A percentile compares a stretch with the other conserved stretches of the same genome.
phyloP scores from a whole-genome alignment of 345 rosid genomes.

The Gossypium rotundifolium region DNA sequence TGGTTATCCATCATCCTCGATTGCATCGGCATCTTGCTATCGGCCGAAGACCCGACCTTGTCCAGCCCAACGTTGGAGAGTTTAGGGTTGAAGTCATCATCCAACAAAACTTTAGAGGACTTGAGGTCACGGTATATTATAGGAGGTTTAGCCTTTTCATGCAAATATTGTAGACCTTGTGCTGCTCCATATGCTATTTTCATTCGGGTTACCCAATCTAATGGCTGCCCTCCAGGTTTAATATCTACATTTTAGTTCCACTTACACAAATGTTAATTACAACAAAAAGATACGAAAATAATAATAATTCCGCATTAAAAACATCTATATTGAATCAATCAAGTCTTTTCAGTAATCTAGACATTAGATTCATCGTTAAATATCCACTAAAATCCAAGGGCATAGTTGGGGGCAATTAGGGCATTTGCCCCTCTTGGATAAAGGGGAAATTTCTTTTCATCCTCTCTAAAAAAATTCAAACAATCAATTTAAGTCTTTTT shows the following conservation, averaged over 20 bases:
- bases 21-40: slow-evolving; percentile 26
- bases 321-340: neutral
- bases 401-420: too few relatives aligned
- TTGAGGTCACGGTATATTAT: slow-evolving; percentile 57
- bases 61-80: slow-evolving; percentile 60
- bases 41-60: slow-evolving; percentile 41
- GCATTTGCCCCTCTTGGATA: too few relatives aligned
- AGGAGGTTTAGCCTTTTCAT: slow-evolving; percentile 45
- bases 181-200: slow-evolving; percentile 58
- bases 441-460: too few relatives aligned
- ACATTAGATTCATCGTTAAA: too few relatives aligned
- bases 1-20: slow-evolving; percentile 66
- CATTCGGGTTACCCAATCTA: slow-evolving; percentile 65
- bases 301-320: neutral
- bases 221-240: slow-evolving; percentile 23
- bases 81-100: slow-evolving; percentile 37
- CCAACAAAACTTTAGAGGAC: slow-evolving; percentile 56
- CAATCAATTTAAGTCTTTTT: too few relatives aligned
- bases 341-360: neutral
- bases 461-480: too few relatives aligned
- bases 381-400: too few relatives aligned
- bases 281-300: neutral
- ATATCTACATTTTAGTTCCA: slow-evolving; percentile 20
- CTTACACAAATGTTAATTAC: neutral
- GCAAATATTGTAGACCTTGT: slow-evolving; percentile 64